Conservation (phyloP, 2,329 filamentous ascomycete species). For the Herpotrichia juniperi region DNA sequence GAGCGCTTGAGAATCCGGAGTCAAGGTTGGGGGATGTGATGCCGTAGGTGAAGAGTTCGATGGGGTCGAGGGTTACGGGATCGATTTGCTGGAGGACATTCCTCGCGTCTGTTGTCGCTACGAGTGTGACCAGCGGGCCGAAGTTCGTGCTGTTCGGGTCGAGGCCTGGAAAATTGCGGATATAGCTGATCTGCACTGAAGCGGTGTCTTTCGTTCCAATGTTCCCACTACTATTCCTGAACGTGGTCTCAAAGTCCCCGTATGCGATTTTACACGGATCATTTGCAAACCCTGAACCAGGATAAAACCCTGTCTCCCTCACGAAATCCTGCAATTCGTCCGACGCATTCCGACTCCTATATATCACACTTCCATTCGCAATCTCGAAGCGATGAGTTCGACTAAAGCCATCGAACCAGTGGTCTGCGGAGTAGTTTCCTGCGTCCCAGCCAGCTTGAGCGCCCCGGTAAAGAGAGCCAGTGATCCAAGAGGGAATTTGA, state of each 20-base stretch:
- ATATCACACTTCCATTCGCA: slow-evolving; percentile 5
- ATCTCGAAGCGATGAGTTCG: slow-evolving; percentile 14
- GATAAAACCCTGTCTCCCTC: slow-evolving; percentile 7
- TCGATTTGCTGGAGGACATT: slow-evolving; percentile 10
- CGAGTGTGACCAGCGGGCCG: slow-evolving; percentile 10
- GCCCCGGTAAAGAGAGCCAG: slow-evolving; percentile 10
- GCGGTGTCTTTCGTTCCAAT: slow-evolving; percentile 2
- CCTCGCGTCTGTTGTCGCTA: slow-evolving; percentile 8
- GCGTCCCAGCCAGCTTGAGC: slow-evolving; percentile 13
- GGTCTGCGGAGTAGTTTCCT: slow-evolving; percentile 9
- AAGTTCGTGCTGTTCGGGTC: slow-evolving; percentile 13
- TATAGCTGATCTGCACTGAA: neutral
- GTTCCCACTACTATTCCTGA: slow-evolving; percentile 4
- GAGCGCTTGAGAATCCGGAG: neutral
- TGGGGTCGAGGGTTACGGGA: slow-evolving; percentile 10
- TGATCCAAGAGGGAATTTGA: slow-evolving; percentile 9
- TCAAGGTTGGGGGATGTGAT: neutral
- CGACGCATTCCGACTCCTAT: slow-evolving; percentile 8
- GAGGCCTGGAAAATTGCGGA: slow-evolving; percentile 14
- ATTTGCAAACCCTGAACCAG: slow-evolving; percentile 5
- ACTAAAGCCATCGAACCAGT: slow-evolving; percentile 14
- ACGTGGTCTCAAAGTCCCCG: slow-evolving; percentile 9
- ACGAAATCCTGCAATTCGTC: slow-evolving; percentile 12
- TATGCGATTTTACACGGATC: slow-evolving; percentile 14
- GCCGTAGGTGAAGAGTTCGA: slow-evolving; percentile 10